Conservation (phyloP, 2,329 filamentous ascomycete species). For the Fusarium praegraminearum region DNA sequence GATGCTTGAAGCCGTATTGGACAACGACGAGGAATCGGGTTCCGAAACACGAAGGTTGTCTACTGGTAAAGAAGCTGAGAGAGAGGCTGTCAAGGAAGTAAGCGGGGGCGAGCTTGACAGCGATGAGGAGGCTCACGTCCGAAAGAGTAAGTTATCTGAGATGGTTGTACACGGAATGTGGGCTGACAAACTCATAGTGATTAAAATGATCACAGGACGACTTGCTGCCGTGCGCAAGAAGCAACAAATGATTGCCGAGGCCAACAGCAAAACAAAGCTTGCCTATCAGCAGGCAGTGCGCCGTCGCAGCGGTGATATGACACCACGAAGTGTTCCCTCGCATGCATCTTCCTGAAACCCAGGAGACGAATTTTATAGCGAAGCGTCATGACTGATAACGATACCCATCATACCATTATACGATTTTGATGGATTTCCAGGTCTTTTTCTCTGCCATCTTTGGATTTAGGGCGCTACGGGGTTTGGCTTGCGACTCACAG, state of each 20-base stretch:
- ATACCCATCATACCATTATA: conserved; percentile 42
- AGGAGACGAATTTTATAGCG: conserved; percentile 13
- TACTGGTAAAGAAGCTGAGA: conserved; percentile 57
- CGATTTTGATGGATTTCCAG: conserved; percentile 39
- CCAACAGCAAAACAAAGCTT: conserved; percentile 62
- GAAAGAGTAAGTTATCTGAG: conserved; percentile 70
- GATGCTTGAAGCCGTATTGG: conserved; percentile 94
- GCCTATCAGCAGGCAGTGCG: conserved; percentile 58
- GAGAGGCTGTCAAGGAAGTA: conserved; percentile 51
- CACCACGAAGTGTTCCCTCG: conserved; percentile 66
- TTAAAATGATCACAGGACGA: conserved; percentile 71
- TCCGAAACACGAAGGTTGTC: conserved; percentile 45
- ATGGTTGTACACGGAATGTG: neutral
- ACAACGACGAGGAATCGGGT: conserved; percentile 75
- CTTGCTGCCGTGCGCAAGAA: conserved; percentile 70
- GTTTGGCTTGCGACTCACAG: conserved; percentile 44
- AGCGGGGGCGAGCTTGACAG: conserved; percentile 67
- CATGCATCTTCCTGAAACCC: conserved; percentile 55
- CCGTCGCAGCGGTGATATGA: conserved; percentile 67
- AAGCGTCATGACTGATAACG: conserved; percentile 32
- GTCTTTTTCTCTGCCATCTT: conserved; percentile 40
- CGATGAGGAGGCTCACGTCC: conserved; percentile 79
- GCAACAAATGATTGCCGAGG: conserved; percentile 70
- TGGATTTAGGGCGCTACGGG: conserved; percentile 41
- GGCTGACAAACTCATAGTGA: conserved; percentile 61